Conservation (phyloP, 306 rosid genomes). For the Inga laurina region DNA sequence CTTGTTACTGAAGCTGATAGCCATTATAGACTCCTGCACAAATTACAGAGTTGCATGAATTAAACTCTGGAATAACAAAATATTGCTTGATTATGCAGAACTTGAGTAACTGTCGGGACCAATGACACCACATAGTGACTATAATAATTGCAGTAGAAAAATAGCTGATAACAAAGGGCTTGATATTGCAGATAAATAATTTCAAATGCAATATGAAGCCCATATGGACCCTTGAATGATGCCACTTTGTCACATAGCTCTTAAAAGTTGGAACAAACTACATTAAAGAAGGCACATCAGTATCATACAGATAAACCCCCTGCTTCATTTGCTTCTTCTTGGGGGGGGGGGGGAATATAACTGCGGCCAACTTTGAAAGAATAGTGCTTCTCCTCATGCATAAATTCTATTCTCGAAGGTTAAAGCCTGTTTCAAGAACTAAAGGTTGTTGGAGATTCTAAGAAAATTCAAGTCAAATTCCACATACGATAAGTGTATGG, state of each 20-base stretch:
- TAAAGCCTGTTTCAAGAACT: slow-evolving; percentile 7
- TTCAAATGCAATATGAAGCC: slow-evolving; percentile 3
- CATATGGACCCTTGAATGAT: slow-evolving; percentile 8
- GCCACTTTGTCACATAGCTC: neutral
- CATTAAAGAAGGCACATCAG: slow-evolving; percentile 4
- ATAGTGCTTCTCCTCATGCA: slow-evolving; percentile 11
- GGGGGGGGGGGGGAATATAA: neutral
- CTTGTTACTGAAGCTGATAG: slow-evolving; percentile 93
- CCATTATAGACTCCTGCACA: slow-evolving; percentile 76
- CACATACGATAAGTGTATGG: neutral
- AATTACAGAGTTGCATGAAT: neutral
- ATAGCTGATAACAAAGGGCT: neutral
- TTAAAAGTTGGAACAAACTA: neutral
- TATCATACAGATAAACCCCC: neutral
- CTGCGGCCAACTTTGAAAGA: neutral
- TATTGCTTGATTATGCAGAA: slow-evolving; percentile 10
- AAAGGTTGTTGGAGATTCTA: neutral
- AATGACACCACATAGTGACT: slow-evolving; percentile 20
- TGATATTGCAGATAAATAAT: slow-evolving; percentile 6
- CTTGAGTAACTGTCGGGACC: slow-evolving; percentile 23
- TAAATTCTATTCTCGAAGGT: slow-evolving; percentile 9
- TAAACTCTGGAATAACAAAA: slow-evolving; percentile 12
- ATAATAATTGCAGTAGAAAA: slow-evolving; percentile 16
- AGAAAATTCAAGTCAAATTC: neutral
- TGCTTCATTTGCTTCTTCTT: neutral